Evolutionary conservation across 169 alveolate species (phyloP).

Genomic region (Cyclospora cayetanensis): DNA sequence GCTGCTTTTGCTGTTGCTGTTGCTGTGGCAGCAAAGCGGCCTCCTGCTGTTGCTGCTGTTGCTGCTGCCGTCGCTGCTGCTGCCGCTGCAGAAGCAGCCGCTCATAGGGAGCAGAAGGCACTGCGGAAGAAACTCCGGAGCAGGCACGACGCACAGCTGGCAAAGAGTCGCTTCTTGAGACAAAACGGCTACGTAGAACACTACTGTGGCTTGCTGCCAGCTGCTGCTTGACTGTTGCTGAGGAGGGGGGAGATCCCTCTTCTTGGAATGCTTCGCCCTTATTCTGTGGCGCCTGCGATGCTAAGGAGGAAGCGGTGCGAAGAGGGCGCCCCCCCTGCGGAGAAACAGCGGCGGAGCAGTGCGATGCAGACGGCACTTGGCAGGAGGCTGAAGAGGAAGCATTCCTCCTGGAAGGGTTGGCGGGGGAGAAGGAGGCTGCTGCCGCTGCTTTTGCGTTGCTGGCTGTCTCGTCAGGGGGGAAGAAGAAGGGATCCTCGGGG

Average conservation of each 20-base stretch:
- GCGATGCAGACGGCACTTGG: too few relatives aligned
- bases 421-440: too few relatives aligned
- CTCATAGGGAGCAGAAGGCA: constrained; percentile 47
- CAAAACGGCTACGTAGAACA: not conserved
- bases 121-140: not conserved
- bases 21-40: not conserved
- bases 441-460: too few relatives aligned
- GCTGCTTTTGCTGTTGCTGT: not conserved
- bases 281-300: too few relatives aligned
- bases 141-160: not conserved
- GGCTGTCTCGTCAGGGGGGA: too few relatives aligned
- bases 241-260: not conserved
- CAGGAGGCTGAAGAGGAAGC: too few relatives aligned
- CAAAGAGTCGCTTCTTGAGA: too few relatives aligned
- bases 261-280: not conserved
- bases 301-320: too few relatives aligned
- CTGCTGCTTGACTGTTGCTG: constrained; percentile 3
- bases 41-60: not conserved
- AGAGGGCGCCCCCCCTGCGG: too few relatives aligned
- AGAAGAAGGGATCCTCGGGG: not conserved
- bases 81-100: constrained; percentile 58
- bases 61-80: not conserved
- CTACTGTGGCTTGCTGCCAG: constrained; percentile 19
- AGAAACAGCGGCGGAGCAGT: too few relatives aligned
- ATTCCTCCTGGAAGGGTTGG: too few relatives aligned